Conservation (phyloP, 2,329 filamentous ascomycete species). For the Leptographium wingfieldii region DNA sequence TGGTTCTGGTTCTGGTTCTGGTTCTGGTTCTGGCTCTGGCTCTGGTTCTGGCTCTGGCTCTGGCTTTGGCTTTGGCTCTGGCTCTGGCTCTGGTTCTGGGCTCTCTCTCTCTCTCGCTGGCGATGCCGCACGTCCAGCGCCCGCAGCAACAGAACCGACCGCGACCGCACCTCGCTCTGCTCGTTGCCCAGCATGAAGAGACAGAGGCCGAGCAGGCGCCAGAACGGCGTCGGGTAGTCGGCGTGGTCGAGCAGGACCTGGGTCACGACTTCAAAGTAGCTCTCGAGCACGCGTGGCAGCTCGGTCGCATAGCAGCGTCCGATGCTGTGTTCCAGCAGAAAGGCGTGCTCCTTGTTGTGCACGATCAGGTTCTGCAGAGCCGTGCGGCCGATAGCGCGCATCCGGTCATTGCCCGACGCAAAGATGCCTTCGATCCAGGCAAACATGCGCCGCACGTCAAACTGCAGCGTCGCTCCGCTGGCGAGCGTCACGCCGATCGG, state of each 20-base stretch:
- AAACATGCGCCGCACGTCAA: slow-evolving; percentile 85
- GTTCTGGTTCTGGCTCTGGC: too few species aligned
- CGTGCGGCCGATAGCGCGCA: slow-evolving; percentile 77
- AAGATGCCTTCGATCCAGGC: slow-evolving; percentile 95
- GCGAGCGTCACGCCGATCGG: slow-evolving; percentile 82
- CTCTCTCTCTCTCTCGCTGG: neutral
- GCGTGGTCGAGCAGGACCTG: slow-evolving; percentile 73
- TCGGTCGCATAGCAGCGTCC: slow-evolving; percentile 80
- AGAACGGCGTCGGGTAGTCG: slow-evolving; percentile 77
- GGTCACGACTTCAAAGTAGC: slow-evolving; percentile 87
- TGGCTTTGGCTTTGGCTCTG: neutral
- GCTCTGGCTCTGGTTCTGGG: slow-evolving; percentile 28
- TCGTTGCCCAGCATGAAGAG: slow-evolving; percentile 90
- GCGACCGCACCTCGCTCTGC: slow-evolving; percentile 75
- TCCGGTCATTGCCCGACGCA: slow-evolving; percentile 78
- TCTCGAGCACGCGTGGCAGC: slow-evolving; percentile 71
- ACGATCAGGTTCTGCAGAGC: slow-evolving; percentile 82
- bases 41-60: too few species aligned
- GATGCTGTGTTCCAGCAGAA: slow-evolving; percentile 80
- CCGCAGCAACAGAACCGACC: slow-evolving; percentile 70
- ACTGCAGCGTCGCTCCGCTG: slow-evolving; percentile 75
- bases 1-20: slow-evolving; percentile 22
- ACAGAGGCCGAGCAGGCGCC: slow-evolving; percentile 79
- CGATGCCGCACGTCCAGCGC: slow-evolving; percentile 66
- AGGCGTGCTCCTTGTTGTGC: slow-evolving; percentile 78